Base-by-base conservation (phyloP, 495 filamentous ascomycete genomes). In the Aspergillus ellipticus region DNA sequence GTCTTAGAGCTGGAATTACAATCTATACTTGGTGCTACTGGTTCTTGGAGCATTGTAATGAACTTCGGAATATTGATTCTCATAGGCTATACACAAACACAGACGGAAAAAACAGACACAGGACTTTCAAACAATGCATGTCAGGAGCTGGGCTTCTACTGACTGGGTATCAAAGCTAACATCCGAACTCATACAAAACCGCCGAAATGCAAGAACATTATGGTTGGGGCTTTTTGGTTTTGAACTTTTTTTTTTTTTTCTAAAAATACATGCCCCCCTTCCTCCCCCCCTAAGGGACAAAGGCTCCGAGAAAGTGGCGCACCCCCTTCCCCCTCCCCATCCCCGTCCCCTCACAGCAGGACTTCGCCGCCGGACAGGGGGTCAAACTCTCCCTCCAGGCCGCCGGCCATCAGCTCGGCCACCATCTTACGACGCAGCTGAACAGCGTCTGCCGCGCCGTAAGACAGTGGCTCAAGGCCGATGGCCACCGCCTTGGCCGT, bases 401-500 rank as follows among this genome's bases (percentile, higher is more conserved):
- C 87, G 3, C 82, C 80, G 53, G 88, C 85, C 24, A 90, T 73
- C 20, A 92, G 63, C 53, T 89, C 82, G 0, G 84, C 88, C 9
- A 88, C 86, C 19, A 92, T 84, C 57, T 84, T 77, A 48, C 66
- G 68, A 39, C 89, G 77, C 60, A 90, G 78, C 10, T 77, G 62
- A 11, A 71, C 66, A 57, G 88, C 83, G 50, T 90, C 78, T 0
- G 26, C n/a, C 20, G 83, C 69, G 0, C 70, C 66, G 59, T 88
- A 89, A 0, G 75, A 71, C 51, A 73, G 78, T 0, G 87, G 87
- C 52, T 85, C 80, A 10, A 90, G 64, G 0, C 84, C 85, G 7
- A 88, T 62, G 0, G 84, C 77, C 20, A 91, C 64, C 61, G 85
- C 88, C 53, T 89, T 85, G 31, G 85, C 85, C 31, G 88, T 92